Base-by-base conservation (phyloP, 805 yeast genomes). In the Vanderwaltozyma yarrowii region DNA sequence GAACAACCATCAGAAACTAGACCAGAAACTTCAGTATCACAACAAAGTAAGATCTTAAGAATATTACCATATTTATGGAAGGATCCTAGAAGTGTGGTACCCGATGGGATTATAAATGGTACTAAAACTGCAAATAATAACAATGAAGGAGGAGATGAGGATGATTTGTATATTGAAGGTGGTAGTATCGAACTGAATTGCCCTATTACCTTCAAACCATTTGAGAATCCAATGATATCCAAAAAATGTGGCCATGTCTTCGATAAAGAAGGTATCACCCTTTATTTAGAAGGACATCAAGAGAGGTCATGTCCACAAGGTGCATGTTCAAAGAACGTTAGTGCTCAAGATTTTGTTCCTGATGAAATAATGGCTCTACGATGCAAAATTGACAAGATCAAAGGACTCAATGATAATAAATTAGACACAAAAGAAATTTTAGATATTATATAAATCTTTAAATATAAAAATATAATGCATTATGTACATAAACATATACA, bases 141-240 rank as follows among this genome's bases (percentile, higher is more conserved):
- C 9, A 41, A 45, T 13, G 70, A 65, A 13, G 66, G 58, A 6
- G 60, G 53, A 1, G 40, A 34, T 11, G 76, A 73, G 28, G 84
- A 78, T 17, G 89, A 79, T 17, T 33, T 82, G 24, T 73, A 69
- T 30, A 70, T 82, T 5, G 75, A 73, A 9, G 94, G 92, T 39
- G 92, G 92, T 28, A 71, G 62, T 27, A 63, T 83, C n/a, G 75
- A 78, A 33, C 52, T 83, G 40, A 69, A 65, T 19, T 86, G 88
- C 52, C 89, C 89, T 0, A 64, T 82, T 12, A 73, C 87, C 0
- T 51, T 71, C 41, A 63, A 67, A 37, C 54, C 63, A 31, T 79
- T 73, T 54, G 62, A 56, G 17, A 60, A 59, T 3, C 92, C 94
- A 0, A 64, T 73, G 48, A 69, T 62, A n/a, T 73, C 80, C 3